A percentile compares a stretch with the other conserved stretches of the same genome.
Evolutionary conservation across 73 alveolate species (phyloP).

Genomic region (Urostyla sp.): DNA sequence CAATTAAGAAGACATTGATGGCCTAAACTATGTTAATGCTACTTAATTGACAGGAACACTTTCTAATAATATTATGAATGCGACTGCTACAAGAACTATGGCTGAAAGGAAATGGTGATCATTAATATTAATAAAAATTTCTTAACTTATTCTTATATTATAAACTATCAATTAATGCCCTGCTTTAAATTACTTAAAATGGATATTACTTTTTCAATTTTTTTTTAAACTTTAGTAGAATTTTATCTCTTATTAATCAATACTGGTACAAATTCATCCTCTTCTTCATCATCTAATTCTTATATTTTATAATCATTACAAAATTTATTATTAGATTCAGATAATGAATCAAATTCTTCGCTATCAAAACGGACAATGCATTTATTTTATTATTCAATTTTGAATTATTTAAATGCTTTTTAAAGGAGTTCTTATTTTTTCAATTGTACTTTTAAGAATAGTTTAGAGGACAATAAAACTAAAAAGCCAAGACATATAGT

Average conservation of each 20-base stretch:
- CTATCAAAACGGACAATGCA: background rate
- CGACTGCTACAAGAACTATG: background rate
- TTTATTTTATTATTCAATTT: background rate
- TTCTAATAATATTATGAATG: conserved; percentile 12
- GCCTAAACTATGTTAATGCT: conserved; percentile 24
- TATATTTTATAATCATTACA: background rate
- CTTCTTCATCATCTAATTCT: background rate
- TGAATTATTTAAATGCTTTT: background rate
- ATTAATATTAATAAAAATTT: background rate
- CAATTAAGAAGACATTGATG: conserved; percentile 1
- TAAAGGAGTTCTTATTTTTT: background rate
- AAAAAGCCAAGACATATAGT: conserved; percentile 12
- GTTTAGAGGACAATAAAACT: conserved; percentile 10
- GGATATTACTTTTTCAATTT: conserved; percentile 39
- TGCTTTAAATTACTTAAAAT: conserved; percentile 5
- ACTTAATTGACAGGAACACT: conserved; percentile 2
- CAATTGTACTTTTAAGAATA: conserved; percentile 8
- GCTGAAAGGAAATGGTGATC: background rate
- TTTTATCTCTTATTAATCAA: conserved; percentile 4
- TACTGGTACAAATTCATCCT: background rate
- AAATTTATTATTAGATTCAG: background rate
- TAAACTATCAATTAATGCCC: conserved; percentile 5
- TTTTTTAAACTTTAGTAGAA: conserved; percentile 23
- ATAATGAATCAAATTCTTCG: background rate
- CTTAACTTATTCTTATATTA: background rate